phyloP scores from a whole-genome alignment of 768 basidiomycete species.

The Cystofilobasidium macerans region DNA sequence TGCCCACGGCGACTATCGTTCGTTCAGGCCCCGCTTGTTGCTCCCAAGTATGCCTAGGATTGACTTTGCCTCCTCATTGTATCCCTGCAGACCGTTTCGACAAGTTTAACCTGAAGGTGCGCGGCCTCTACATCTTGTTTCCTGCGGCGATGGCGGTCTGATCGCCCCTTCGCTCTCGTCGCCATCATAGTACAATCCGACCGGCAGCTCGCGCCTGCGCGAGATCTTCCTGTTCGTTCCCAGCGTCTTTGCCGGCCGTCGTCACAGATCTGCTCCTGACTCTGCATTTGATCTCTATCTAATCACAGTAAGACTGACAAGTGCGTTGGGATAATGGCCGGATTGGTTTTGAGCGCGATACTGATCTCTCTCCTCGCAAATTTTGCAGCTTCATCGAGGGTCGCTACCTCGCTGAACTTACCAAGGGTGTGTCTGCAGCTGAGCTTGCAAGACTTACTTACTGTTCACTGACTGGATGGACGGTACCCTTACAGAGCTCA shows the following conservation, averaged over 20 bases:
- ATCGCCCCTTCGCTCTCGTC: not conserved
- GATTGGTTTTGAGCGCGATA: not conserved
- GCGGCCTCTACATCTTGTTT: not conserved
- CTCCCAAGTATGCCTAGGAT: no score
- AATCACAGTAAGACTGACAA: constrained; percentile 71
- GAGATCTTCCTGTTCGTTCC: constrained; percentile 67
- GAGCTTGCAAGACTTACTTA: not conserved
- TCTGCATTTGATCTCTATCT: not conserved
- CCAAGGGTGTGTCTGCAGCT: constrained; percentile 61
- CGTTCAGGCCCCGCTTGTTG: not conserved
- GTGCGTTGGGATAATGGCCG: not conserved
- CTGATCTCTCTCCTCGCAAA: not conserved
- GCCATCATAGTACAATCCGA: constrained; percentile 80
- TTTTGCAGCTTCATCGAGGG: constrained; percentile 56
- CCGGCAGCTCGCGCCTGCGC: constrained; percentile 77
- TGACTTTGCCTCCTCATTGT: not conserved
- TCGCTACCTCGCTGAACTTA: constrained; percentile 85
- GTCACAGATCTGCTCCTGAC: no score
- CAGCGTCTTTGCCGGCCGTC: not conserved
- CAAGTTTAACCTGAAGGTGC: constrained; percentile 41
- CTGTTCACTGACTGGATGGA: not conserved
- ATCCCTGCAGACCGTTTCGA: constrained; percentile 65
- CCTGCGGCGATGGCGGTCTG: no score
- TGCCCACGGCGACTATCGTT: constrained; percentile 25
- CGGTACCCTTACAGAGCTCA: constrained; percentile 55